These are phyloP conservation scores for Santalum album DNA, from an alignment of 164 flowering plant genomes.

Conservation along the genomic window DNA sequence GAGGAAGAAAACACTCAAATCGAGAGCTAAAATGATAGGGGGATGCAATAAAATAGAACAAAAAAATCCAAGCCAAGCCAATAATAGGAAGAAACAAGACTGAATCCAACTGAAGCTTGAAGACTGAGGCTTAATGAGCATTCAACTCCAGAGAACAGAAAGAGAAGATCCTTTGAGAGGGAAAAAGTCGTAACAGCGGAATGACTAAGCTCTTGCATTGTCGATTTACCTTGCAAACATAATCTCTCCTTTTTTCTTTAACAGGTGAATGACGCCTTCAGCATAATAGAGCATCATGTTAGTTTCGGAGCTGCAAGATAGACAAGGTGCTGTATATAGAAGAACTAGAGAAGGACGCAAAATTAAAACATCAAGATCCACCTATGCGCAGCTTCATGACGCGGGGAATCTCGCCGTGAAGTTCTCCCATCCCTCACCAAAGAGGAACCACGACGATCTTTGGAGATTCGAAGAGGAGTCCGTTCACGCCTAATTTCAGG, in stretches of 20 bases:
- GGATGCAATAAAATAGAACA: neutral
- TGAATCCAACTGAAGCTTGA: neutral
- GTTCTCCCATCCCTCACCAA: slow-evolving; percentile 44
- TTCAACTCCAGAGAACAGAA: slow-evolving; percentile 11
- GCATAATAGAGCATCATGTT: slow-evolving; percentile 78
- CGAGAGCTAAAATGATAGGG: slow-evolving; percentile 1
- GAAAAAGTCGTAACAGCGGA: slow-evolving; percentile 17
- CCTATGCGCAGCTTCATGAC: slow-evolving; percentile 73
- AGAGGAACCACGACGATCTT: slow-evolving; percentile 60
- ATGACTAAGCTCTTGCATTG: slow-evolving; percentile 29
- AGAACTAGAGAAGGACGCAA: slow-evolving; percentile 48
- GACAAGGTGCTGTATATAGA: slow-evolving; percentile 44
- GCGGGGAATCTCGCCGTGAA: slow-evolving; percentile 57
- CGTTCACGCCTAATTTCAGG: slow-evolving; percentile 60
- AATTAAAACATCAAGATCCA: slow-evolving; percentile 56
- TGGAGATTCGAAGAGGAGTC: slow-evolving; percentile 59
- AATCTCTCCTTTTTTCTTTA: slow-evolving; percentile 92
- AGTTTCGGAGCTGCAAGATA: slow-evolving; percentile 50
- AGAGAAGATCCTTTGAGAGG: slow-evolving; percentile 5
- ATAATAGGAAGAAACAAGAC: slow-evolving; percentile 11
- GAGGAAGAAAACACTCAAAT: neutral
- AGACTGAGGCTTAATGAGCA: slow-evolving; percentile 1
- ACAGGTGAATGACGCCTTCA: slow-evolving; percentile 96
- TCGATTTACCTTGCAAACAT: slow-evolving; percentile 94
- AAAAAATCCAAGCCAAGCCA: no score